Base-by-base conservation (phyloP, 2,329 filamentous ascomycete species). In the Elsinoe fawcettii region DNA sequence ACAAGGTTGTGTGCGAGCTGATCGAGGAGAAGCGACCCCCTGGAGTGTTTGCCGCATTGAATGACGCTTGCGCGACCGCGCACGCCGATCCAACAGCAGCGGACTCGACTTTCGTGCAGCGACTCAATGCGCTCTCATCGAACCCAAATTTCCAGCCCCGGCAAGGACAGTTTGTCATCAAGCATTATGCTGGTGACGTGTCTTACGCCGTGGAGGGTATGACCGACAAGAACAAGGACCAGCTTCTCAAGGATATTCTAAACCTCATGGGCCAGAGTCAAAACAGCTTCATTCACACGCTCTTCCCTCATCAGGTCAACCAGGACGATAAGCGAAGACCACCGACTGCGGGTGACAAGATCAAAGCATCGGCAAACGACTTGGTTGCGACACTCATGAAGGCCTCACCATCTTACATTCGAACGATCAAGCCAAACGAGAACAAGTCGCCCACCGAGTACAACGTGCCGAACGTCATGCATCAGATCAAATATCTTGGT, bases 171-270 rank as follows among this genome's bases (percentile, higher is more conserved):
- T 99, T 99, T 73, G 93, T 99, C 68, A 88, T 99, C 74, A 97
- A 96, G 77, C 93, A 99, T 74, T 99, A 99, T 70, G 93, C 93
- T 58, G 93, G 93, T 73, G 93, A 99, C 73, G 93, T 99, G 64
- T 85, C 84, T 63, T 99, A 99, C 71, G 88, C 88, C 1, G 86
- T 97, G 2, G 89, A 95, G 58, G 93, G 93, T 59, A 99, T 99
- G 77, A 99, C 93, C 0, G 93, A 99, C 72, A 99, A 99, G 80
- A 99, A 97, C 78, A 99, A 97, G 78, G 93, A 99, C 68, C 90
- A 95, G 72, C 79, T 99, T 44, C 77, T 97, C 59, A 99, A 99
- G 76, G 93, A 96, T 64, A 77, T 99, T 41, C 80, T 97, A 54
- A 92, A 89, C 67, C 78, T 99, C 36, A 87, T 96, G 66, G 85